phyloP scores from a whole-genome alignment of 306 rosid species.

The Hylodesmum podocarpum region DNA sequence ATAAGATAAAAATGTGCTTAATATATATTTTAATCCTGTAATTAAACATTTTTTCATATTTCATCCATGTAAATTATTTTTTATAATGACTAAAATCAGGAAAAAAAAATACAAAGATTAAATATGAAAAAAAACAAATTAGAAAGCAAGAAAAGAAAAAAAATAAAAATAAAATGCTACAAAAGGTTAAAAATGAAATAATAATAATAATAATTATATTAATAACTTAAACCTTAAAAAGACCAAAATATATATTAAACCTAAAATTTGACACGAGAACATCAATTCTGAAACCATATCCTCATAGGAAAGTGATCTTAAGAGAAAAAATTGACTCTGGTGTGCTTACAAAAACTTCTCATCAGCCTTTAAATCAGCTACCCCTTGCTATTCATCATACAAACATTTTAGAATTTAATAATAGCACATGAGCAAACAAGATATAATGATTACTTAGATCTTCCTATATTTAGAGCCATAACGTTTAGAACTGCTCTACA shows the following conservation, averaged over 20 bases:
- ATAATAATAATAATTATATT: too few relatives aligned
- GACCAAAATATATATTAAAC: too few relatives aligned
- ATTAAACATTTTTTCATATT: too few relatives aligned
- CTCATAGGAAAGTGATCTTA: neutral
- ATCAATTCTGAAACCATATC: neutral
- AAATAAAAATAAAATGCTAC: too few relatives aligned
- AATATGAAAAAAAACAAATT: too few relatives aligned
- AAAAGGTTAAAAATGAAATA: too few relatives aligned
- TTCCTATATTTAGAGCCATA: conserved; percentile 3
- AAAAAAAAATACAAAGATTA: too few relatives aligned
- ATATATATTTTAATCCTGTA: too few relatives aligned
- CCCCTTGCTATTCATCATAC: neutral
- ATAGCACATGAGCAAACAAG: neutral
- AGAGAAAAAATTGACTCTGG: neutral
- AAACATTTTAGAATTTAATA: neutral
- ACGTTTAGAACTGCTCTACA: conserved; percentile 5
- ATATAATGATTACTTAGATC: neutral
- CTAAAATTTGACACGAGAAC: neutral
- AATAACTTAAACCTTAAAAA: neutral
- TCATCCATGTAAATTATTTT: too few relatives aligned
- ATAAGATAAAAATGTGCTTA: too few relatives aligned
- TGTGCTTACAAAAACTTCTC: neutral
- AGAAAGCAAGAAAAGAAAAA: too few relatives aligned
- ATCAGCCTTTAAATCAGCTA: neutral
- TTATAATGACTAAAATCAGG: too few relatives aligned